Evolutionary conservation across 371 early-diverging fungal species (phyloP).

Genomic region (Mortierella sp.): DNA sequence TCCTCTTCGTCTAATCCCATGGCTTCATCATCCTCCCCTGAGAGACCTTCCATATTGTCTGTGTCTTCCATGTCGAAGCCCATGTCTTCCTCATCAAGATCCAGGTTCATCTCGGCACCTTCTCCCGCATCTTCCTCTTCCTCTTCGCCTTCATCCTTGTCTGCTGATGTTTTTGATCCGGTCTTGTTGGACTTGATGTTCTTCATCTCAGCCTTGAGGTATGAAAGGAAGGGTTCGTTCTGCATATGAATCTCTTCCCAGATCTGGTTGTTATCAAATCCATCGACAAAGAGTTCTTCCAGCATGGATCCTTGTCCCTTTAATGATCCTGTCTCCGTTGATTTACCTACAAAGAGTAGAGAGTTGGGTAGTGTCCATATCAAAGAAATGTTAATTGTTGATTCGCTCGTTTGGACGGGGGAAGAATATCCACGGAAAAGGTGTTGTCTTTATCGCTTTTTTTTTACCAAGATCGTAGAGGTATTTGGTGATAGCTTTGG

Average conservation of each 20-base stretch:
- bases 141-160: conserved; percentile 17
- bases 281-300: conserved; percentile 73
- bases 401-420: background rate
- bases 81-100: conserved; percentile 52
- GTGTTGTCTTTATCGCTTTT: no score
- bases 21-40: conserved; percentile 30
- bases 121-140: conserved; percentile 48
- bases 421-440: conserved; percentile 1
- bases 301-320: conserved; percentile 47
- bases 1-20: conserved; percentile 31
- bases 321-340: conserved; percentile 36
- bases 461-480: conserved; percentile 50
- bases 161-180: conserved; percentile 1
- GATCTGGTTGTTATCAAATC: conserved; percentile 88
- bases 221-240: conserved; percentile 83
- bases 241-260: conserved; percentile 93
- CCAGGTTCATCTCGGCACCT: conserved; percentile 55
- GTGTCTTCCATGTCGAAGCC: conserved; percentile 53
- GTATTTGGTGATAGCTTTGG: conserved; percentile 52
- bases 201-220: conserved; percentile 62
- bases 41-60: conserved; percentile 54
- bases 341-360: conserved; percentile 22
- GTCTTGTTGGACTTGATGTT: conserved; percentile 51
- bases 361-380: background rate
- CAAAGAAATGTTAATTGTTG: background rate